These are phyloP conservation scores for Suhomyces chickasaworum DNA, from an alignment of 1,139 yeast species.

Conservation along the genomic window DNA sequence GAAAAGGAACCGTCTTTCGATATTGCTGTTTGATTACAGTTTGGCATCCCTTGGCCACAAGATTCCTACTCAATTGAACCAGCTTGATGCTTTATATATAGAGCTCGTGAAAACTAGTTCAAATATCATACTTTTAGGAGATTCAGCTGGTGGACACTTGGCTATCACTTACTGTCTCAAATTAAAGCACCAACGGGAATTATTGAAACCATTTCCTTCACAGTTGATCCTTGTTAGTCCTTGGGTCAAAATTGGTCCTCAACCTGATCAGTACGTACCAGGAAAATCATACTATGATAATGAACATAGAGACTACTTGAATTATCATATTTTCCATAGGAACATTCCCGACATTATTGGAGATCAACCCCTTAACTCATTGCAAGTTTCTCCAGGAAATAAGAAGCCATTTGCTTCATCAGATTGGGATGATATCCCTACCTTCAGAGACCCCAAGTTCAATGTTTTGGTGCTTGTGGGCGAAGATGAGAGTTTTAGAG, in stretches of 20 bases:
- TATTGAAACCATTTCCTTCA: slow-evolving; percentile 29
- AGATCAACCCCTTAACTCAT: slow-evolving; percentile 17
- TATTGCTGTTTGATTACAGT: slow-evolving; percentile 42
- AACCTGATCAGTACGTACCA: slow-evolving; percentile 20
- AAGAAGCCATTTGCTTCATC: slow-evolving; percentile 17
- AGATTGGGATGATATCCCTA: slow-evolving; percentile 41
- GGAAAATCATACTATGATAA: slow-evolving; percentile 43
- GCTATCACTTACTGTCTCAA: slow-evolving; percentile 32
- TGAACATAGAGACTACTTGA: slow-evolving; percentile 34
- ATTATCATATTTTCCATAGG: slow-evolving; percentile 32
- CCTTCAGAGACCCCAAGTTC: slow-evolving; percentile 28
- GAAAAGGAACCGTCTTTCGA: slow-evolving; percentile 29
- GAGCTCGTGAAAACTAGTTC: slow-evolving; percentile 30
- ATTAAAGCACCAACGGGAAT: slow-evolving; percentile 19
- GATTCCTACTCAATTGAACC: slow-evolving; percentile 39
- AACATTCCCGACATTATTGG: slow-evolving; percentile 33
- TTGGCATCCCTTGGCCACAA: slow-evolving; percentile 35
- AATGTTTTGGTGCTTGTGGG: slow-evolving; percentile 40
- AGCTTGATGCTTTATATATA: slow-evolving; percentile 35
- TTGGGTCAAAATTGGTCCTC: slow-evolving; percentile 35
- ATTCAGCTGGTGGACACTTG: slow-evolving; percentile 48
- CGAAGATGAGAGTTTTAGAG: slow-evolving; percentile 49
- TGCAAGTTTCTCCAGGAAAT: slow-evolving; percentile 24
- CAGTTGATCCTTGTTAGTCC: slow-evolving; percentile 41
- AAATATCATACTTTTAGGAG: slow-evolving; percentile 41